phyloP scores from a whole-genome alignment of 208 protist species.

The Leptomonas pyrrhocoris region DNA sequence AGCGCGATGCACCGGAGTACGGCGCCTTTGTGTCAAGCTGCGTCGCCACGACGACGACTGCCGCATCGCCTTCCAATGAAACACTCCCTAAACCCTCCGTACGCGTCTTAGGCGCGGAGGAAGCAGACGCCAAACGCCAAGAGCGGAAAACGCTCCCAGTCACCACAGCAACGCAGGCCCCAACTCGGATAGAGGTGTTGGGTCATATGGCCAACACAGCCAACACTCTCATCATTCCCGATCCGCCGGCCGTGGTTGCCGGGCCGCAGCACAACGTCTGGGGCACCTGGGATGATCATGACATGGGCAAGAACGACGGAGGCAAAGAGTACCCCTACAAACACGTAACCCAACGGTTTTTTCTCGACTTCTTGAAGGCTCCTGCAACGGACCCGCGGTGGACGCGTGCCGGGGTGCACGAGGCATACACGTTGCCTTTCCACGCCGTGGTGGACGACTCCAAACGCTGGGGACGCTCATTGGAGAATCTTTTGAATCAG shows the following conservation, averaged over 20 bases:
- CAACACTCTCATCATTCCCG: background rate
- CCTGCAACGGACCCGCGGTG: slow-evolving; percentile 43
- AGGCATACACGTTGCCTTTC: slow-evolving; percentile 57
- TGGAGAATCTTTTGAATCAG: slow-evolving; percentile 19
- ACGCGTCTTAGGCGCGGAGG: background rate
- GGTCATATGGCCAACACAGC: background rate
- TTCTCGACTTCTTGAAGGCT: slow-evolving; percentile 81
- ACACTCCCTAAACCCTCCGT: background rate
- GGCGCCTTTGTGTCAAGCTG: slow-evolving; percentile 61
- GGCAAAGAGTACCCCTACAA: slow-evolving; percentile 66
- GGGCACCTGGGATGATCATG: slow-evolving; percentile 91
- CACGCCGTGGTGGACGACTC: slow-evolving; percentile 28
- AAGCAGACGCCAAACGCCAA: background rate
- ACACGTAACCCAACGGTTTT: slow-evolving; percentile 62
- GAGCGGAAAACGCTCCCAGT: background rate
- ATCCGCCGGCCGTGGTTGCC: background rate
- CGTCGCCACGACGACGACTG: slow-evolving; percentile 17
- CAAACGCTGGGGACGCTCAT: slow-evolving; percentile 17
- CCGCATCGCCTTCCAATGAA: background rate
- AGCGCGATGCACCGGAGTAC: slow-evolving; percentile 65
- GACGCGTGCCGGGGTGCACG: slow-evolving; percentile 69
- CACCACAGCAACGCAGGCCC: background rate
- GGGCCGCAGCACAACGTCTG: slow-evolving; percentile 37
- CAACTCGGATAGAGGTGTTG: background rate
- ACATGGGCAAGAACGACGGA: slow-evolving; percentile 88